Conservation (phyloP, 176 grass and related monocot genomes). For the Aegilops umbellulata region DNA sequence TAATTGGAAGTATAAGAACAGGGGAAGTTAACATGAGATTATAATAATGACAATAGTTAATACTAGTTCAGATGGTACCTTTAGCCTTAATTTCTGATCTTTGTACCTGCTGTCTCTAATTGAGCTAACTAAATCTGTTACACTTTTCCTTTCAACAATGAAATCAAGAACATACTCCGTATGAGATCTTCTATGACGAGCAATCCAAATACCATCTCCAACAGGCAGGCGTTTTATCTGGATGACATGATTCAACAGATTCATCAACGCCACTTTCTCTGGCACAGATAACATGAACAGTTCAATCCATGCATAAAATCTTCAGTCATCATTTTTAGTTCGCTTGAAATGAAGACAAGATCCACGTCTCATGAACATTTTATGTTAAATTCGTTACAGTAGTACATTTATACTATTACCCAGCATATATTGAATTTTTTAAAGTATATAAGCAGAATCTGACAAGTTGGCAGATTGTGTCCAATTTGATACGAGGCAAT, state of each 20-base stretch:
- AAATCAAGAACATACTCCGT: conserved; percentile 95
- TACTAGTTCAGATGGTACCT: conserved; percentile 48
- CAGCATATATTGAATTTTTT: not conserved
- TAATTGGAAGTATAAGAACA: conserved; percentile 2
- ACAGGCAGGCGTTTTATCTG: conserved; percentile 80
- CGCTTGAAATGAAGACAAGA: not conserved
- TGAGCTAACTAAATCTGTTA: conserved; percentile 65
- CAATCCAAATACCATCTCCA: conserved; percentile 94
- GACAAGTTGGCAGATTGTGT: not conserved
- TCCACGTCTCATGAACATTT: not conserved
- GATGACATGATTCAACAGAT: conserved; percentile 29
- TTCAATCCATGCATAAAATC: conserved; percentile 16
- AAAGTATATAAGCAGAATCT: conserved; percentile 4
- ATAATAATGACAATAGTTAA: not conserved
- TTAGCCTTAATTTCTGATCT: conserved; percentile 90
- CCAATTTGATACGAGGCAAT: not conserved
- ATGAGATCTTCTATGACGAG: conserved; percentile 42
- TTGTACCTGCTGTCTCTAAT: conserved; percentile 86
- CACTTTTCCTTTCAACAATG: conserved; percentile 91
- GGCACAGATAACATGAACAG: not conserved
- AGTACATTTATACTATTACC: not conserved
- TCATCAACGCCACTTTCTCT: conserved; percentile 18
- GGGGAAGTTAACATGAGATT: not conserved
- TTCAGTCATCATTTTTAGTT: conserved; percentile 4
- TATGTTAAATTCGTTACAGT: not conserved